A percentile compares a stretch with the other conserved stretches of the same genome.
phyloP scores from a whole-genome alignment of 2,329 filamentous ascomycete species.

The Byssoonygena ceratinophila region DNA sequence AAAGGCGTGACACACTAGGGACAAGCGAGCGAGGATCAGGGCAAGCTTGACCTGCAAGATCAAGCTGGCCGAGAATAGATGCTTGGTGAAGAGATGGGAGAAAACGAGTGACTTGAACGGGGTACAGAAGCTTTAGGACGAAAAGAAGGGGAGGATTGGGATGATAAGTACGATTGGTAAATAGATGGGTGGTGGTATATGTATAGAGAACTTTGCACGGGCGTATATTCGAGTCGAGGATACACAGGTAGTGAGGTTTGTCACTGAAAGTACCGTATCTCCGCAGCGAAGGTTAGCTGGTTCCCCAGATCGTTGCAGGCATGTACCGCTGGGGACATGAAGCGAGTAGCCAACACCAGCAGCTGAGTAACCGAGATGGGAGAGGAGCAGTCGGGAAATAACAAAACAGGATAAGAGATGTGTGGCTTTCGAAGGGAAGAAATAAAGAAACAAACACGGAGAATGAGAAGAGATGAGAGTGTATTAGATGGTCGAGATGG shows the following conservation, averaged over 20 bases:
- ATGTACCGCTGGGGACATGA: slow-evolving; percentile 6
- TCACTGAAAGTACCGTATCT: slow-evolving; percentile 11
- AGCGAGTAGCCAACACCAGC: too few relatives aligned
- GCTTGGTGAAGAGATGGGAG: neutral
- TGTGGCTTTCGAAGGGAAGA: neutral
- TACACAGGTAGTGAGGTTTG: slow-evolving; percentile 4
- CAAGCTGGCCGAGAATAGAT: slow-evolving; percentile 12
- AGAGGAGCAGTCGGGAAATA: neutral
- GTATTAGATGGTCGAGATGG: slow-evolving; percentile 1
- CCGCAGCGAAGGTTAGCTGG: slow-evolving; percentile 2
- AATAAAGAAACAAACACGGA: slow-evolving; percentile 1
- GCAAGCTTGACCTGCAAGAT: slow-evolving; percentile 16
- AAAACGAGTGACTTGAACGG: neutral
- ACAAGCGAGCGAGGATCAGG: slow-evolving; percentile 11
- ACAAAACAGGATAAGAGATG: neutral
- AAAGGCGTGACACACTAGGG: slow-evolving; percentile 17
- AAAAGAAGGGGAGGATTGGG: neutral
- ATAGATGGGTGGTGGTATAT: slow-evolving; percentile 4
- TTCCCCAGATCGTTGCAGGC: slow-evolving; percentile 7
- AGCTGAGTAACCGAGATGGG: neutral
- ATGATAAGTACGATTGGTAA: slow-evolving; percentile 10
- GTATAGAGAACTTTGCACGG: slow-evolving; percentile 7
- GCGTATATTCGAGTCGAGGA: slow-evolving; percentile 11
- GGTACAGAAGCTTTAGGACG: neutral
- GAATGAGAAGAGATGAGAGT: neutral